phyloP scores from a whole-genome alignment of 208 protist genomes.

The Spongospora subterranea region DNA sequence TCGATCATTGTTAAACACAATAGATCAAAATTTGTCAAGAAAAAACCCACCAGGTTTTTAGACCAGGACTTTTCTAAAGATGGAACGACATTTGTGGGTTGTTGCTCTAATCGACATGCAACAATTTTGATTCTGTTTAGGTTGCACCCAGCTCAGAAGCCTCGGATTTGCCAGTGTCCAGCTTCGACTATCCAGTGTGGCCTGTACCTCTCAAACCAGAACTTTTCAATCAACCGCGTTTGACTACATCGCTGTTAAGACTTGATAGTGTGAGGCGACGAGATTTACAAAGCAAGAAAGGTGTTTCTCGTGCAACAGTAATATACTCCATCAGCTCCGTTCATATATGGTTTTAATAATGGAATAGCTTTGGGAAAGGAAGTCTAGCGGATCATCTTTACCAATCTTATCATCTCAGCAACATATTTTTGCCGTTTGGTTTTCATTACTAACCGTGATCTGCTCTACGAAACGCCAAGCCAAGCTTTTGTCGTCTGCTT shows the following conservation, averaged over 20 bases:
- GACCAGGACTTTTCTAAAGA: not conserved
- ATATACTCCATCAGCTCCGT: not conserved
- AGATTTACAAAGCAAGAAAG: not conserved
- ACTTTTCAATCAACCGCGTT: constrained; percentile 14
- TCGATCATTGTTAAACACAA: constrained; percentile 58
- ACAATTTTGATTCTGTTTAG: not conserved
- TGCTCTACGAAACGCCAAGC: not conserved
- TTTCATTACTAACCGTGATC: constrained; percentile 19
- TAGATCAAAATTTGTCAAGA: constrained; percentile 49
- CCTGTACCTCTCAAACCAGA: not conserved
- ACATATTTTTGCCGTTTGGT: not conserved
- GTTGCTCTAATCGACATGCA: not conserved
- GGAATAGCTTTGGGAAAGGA: not conserved
- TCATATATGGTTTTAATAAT: not conserved
- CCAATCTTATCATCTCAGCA: not conserved
- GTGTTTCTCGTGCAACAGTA: not conserved
- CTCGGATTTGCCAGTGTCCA: not conserved
- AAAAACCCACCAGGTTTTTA: constrained; percentile 12
- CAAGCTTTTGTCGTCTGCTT: not conserved
- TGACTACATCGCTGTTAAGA: constrained; percentile 5
- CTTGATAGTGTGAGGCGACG: not conserved
- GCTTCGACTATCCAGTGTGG: not conserved
- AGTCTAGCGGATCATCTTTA: not conserved
- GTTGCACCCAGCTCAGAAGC: not conserved
- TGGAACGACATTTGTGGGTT: constrained; percentile 2